Conservation (phyloP, 192 early-diverging fungal species). For the Funneliformis geosporum region DNA sequence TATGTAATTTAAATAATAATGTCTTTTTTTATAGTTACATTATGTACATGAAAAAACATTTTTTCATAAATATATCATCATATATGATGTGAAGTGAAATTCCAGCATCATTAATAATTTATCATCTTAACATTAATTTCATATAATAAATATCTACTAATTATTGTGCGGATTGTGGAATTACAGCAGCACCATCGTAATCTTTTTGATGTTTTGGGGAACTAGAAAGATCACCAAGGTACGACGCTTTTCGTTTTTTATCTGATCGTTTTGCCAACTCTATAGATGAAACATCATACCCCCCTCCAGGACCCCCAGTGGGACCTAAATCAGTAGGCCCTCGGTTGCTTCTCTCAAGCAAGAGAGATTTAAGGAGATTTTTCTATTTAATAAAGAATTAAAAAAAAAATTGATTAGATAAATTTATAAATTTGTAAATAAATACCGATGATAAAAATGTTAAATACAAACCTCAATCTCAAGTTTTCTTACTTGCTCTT, state of each 20-base stretch:
- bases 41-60: too few relatives aligned
- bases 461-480: slow-evolving; percentile 27
- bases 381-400: slow-evolving; percentile 15
- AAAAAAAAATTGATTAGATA: too few relatives aligned
- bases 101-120: background rate
- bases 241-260: slow-evolving; percentile 25
- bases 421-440: too few relatives aligned
- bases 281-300: background rate
- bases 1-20: background rate
- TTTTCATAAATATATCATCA: background rate
- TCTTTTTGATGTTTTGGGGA: slow-evolving; percentile 31
- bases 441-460: background rate
- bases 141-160: background rate
- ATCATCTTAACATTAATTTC: background rate
- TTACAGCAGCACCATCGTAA: background rate
- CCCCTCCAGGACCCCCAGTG: background rate
- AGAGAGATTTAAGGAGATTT: slow-evolving; percentile 28
- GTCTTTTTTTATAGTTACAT: too few relatives aligned
- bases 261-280: background rate
- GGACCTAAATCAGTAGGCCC: background rate
- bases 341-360: slow-evolving; percentile 16
- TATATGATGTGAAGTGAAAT: background rate
- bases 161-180: background rate
- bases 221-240: background rate
- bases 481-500: slow-evolving; percentile 8